Evolutionary conservation across 345 rosid genomes (phyloP).

Genomic region (Pugionium cornutum): DNA sequence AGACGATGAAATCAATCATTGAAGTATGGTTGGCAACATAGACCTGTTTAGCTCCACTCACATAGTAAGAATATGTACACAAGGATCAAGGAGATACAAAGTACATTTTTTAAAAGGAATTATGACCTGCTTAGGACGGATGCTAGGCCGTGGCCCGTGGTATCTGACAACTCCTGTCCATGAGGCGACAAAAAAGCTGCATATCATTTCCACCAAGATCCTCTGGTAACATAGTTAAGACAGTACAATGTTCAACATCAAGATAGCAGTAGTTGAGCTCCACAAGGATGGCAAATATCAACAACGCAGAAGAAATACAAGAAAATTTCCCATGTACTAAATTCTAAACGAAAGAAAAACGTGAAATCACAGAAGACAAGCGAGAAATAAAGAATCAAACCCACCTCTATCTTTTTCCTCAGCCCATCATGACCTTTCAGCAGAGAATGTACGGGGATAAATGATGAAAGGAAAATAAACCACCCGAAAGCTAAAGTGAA

Average conservation of each 20-base stretch:
- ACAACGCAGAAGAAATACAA: constrained; percentile 8
- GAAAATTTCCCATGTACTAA: background rate
- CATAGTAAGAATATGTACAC: constrained; percentile 15
- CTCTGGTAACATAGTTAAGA: constrained; percentile 55
- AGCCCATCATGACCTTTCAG: constrained; percentile 77
- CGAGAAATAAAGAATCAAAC: constrained; percentile 32
- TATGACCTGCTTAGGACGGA: constrained; percentile 88
- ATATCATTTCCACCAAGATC: constrained; percentile 90
- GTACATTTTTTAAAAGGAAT: background rate
- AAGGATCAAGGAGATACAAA: constrained; percentile 10
- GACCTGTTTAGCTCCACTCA: constrained; percentile 57
- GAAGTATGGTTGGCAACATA: constrained; percentile 99
- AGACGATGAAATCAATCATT: constrained; percentile 94
- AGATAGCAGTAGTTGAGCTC: background rate
- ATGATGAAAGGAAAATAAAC: constrained; percentile 79
- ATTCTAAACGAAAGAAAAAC: background rate
- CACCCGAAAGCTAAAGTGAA: constrained; percentile 80
- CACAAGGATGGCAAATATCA: constrained; percentile 2
- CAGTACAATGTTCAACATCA: constrained; percentile 5
- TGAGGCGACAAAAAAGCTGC: constrained; percentile 98
- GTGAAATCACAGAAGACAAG: background rate
- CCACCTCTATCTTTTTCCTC: constrained; percentile 89
- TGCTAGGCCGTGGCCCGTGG: constrained; percentile 97
- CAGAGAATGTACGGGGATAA: constrained; percentile 72
- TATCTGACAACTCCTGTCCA: constrained; percentile 98